Percentiles rank a stretch among this genome's conserved stretches.
phyloP scores from a whole-genome alignment of 768 basidiomycete genomes.

The Pleurotus ostreatus region DNA sequence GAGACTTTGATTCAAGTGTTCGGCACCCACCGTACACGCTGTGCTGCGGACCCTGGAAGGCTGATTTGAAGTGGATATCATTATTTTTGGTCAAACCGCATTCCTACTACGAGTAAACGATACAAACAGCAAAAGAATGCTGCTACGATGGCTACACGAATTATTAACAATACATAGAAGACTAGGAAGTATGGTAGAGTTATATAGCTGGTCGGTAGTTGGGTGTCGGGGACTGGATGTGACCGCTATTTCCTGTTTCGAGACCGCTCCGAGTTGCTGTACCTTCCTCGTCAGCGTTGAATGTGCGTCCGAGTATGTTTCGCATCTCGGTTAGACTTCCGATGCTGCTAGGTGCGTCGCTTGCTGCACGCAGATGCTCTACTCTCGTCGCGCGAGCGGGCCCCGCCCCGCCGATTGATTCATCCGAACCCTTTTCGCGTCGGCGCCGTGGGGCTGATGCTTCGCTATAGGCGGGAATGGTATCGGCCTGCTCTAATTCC shows the following conservation, averaged over 20 bases:
- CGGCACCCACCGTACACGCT: background rate
- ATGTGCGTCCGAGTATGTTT: background rate
- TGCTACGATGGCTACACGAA: background rate
- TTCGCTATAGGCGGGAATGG: constrained; percentile 2
- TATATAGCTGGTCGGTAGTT: background rate
- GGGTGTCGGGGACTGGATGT: background rate
- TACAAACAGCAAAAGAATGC: background rate
- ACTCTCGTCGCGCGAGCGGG: background rate
- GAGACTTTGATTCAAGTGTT: background rate
- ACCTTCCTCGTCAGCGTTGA: background rate
- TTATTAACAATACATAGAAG: no score
- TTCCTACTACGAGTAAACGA: background rate
- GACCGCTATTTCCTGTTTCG: constrained; percentile 2
- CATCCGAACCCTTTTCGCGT: background rate
- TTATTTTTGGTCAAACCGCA: background rate
- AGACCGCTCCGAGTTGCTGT: constrained; percentile 6
- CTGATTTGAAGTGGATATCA: background rate
- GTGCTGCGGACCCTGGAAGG: background rate
- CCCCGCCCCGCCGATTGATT: background rate
- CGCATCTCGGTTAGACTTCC: constrained; percentile 1
- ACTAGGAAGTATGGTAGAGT: no score
- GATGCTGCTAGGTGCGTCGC: background rate
- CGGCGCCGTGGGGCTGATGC: background rate
- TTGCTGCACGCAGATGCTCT: background rate
- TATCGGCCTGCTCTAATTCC: background rate